Conservation (phyloP, 106 monocot genomes). For the Phalaenopsis aphrodite region DNA sequence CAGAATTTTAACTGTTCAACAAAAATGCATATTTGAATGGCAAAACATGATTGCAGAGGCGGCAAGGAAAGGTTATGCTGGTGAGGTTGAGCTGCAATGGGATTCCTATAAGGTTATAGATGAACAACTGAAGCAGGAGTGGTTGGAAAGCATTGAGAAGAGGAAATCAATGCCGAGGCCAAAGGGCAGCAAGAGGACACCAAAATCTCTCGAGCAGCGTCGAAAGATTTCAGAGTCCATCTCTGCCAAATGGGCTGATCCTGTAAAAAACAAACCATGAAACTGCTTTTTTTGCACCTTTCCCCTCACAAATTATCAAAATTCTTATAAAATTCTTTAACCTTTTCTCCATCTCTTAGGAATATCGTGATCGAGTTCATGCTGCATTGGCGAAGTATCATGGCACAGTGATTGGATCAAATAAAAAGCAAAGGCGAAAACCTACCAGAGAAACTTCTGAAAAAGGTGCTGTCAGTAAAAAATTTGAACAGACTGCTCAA, state of each 20-base stretch:
- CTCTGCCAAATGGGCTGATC: slow-evolving; percentile 88
- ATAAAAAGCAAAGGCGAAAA: slow-evolving; percentile 46
- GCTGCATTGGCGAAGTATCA: slow-evolving; percentile 65
- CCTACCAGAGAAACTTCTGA: slow-evolving; percentile 17
- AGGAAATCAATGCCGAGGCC: slow-evolving; percentile 42
- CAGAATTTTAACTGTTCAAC: slow-evolving; percentile 54
- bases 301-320: not conserved
- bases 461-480: slow-evolving; percentile 22
- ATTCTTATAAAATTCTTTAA: not conserved
- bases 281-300: not conserved
- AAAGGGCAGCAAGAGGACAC: slow-evolving; percentile 63
- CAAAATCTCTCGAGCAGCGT: slow-evolving; percentile 74
- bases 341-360: slow-evolving; percentile 23
- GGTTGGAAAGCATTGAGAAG: slow-evolving; percentile 67
- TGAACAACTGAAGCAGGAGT: slow-evolving; percentile 51
- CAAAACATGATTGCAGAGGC: slow-evolving; percentile 57
- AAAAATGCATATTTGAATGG: slow-evolving; percentile 70
- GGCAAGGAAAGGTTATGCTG: slow-evolving; percentile 47
- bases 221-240: slow-evolving; percentile 86
- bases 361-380: slow-evolving; percentile 74
- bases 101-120: slow-evolving; percentile 74
- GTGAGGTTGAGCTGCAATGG: slow-evolving; percentile 70
- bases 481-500: slow-evolving; percentile 12
- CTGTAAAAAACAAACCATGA: slow-evolving; percentile 32
- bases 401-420: slow-evolving; percentile 43